These are phyloP conservation scores for Suhomyces bribrorum DNA, from an alignment of 1,139 yeast genomes.

Conservation along the genomic window DNA sequence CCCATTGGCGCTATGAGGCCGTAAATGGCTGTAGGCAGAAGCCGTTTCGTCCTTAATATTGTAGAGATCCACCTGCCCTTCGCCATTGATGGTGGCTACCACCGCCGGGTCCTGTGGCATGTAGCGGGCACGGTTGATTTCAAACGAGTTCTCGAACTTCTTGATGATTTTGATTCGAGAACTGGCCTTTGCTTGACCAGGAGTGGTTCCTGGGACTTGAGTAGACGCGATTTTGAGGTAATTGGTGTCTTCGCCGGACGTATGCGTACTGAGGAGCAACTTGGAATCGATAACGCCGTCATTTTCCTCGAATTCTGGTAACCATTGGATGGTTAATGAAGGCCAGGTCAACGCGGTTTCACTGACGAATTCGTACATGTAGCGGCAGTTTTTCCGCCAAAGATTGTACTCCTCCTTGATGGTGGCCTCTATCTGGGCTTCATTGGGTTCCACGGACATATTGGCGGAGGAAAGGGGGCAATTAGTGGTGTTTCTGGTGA, in stretches of 20 bases:
- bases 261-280: slow-evolving; percentile 80
- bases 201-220: slow-evolving; percentile 54
- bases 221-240: slow-evolving; percentile 76
- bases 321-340: slow-evolving; percentile 74
- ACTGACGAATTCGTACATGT: slow-evolving; percentile 77
- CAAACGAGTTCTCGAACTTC: slow-evolving; percentile 54
- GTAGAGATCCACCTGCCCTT: slow-evolving; percentile 73
- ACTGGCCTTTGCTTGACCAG: slow-evolving; percentile 29
- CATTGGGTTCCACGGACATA: slow-evolving; percentile 15
- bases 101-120: slow-evolving; percentile 71
- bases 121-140: slow-evolving; percentile 79
- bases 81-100: slow-evolving; percentile 77
- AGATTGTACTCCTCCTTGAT: slow-evolving; percentile 70
- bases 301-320: slow-evolving; percentile 46
- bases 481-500: not conserved
- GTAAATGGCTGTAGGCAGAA: slow-evolving; percentile 31
- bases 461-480: slow-evolving; percentile 40
- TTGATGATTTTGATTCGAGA: slow-evolving; percentile 63
- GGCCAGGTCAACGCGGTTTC: slow-evolving; percentile 85
- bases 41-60: slow-evolving; percentile 38
- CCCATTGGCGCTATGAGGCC: slow-evolving; percentile 67
- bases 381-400: slow-evolving; percentile 79
- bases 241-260: slow-evolving; percentile 77
- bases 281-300: slow-evolving; percentile 42
- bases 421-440: slow-evolving; percentile 37